Conservation (phyloP, 2,329 filamentous ascomycete genomes). For the Lasiodiplodia sp. region DNA sequence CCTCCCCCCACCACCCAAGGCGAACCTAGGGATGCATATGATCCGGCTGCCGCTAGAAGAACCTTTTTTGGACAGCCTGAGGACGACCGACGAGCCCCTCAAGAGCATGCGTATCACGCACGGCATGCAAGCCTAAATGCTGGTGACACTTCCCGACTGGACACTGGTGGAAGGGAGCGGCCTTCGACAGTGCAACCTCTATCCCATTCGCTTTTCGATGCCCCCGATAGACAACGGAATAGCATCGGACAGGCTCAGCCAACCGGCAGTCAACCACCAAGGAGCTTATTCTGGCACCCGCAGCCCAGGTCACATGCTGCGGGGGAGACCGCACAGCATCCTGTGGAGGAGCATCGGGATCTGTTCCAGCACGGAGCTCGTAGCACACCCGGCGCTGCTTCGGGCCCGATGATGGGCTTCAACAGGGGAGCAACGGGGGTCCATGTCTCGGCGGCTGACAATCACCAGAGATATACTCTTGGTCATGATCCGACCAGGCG, state of each 20-base stretch:
- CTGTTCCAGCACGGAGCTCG: constrained; percentile 27
- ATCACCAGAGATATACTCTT: constrained; percentile 31
- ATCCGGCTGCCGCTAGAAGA: constrained; percentile 39
- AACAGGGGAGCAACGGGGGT: constrained; percentile 1
- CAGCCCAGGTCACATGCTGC: constrained; percentile 38
- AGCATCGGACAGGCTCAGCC: constrained; percentile 21
- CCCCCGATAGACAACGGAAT: constrained; percentile 35
- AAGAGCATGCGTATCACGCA: constrained; percentile 16
- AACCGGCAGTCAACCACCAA: constrained; percentile 36
- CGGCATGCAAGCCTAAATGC: constrained; percentile 17
- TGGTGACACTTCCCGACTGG: constrained; percentile 23
- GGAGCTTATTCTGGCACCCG: constrained; percentile 43
- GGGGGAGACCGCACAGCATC: constrained; percentile 39
- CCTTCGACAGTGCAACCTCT: constrained; percentile 50
- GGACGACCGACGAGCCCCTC: constrained; percentile 21
- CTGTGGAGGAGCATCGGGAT: constrained; percentile 41
- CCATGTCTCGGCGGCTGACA: constrained; percentile 19
- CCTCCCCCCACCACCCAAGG: constrained; percentile 38
- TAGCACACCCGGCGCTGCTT: constrained; percentile 3
- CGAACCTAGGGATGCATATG: constrained; percentile 38
- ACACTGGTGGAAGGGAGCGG: constrained; percentile 37
- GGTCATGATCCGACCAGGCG: constrained; percentile 45
- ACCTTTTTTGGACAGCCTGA: constrained; percentile 27
- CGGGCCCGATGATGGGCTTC: constrained; percentile 20
- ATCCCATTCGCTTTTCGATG: constrained; percentile 47